Evolutionary conservation across 768 basidiomycete genomes (phyloP), one percentile per base, ranked within the genome.

Genomic region (Mycena belliarum): DNA sequence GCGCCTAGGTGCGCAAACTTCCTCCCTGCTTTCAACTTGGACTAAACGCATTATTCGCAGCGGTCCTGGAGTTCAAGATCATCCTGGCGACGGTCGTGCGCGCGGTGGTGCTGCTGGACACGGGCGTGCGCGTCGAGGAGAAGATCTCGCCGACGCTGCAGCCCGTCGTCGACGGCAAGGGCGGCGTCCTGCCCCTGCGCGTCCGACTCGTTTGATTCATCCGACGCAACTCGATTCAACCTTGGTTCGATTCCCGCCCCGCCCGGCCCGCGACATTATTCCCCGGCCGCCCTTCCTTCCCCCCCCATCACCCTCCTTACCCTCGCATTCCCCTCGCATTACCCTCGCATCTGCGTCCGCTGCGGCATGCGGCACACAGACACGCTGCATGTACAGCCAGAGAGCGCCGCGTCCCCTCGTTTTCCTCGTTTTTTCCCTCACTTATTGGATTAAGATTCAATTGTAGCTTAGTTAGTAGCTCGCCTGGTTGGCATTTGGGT

Each of bases 31-130:
- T 26, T 41, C 9, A 4, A 6, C 20, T 12, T 23, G 40, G 41
- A 45, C 25, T 33, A 6, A 25, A 44, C 25, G 15, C 16, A 20
- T 21, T 29, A 10, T 23, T 41, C 29, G 10, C 35, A 71, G 75
- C 74, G 24, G 59, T 76, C 18, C 69, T 74, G 43, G 73, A 77
- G 65, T 70, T 74, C 69, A 78, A 78, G 66, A 72, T 73, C 33
- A 71, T 77, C 29, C 65, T 77, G 52, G 68, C 72, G 21, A 70
- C 72, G 16, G 66, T 77, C 25, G 58, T 78, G 33, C 72, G 73
- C 26, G 60, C 65, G 42, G 68, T 79, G 49, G 70, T 71, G 59
- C 75, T 78, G 63, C 55, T 64, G 37, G 73, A 74, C 49, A 74
- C 75, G 21, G 70, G 68, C 23, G 72, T 66, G 42, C 61, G 57